Percentiles rank a stretch among this genome's conserved stretches.
Evolutionary conservation across 129 eudicot genomes (phyloP).

Genomic region (Dittrichia graveolens): DNA sequence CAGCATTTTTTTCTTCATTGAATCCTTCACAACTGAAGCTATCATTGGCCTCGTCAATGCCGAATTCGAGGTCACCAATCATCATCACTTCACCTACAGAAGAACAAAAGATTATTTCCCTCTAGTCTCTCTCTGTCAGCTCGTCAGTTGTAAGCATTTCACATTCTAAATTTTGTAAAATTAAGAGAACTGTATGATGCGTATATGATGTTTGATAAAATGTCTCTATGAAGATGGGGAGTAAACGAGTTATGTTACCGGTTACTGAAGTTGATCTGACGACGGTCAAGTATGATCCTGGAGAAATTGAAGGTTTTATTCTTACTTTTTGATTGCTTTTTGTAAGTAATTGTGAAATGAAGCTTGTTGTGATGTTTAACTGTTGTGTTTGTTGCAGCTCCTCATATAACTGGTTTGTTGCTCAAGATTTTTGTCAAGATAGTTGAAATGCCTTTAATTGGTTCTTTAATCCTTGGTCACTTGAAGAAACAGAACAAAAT

Average conservation of each 20-base stretch:
- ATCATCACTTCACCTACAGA: constrained; percentile 1
- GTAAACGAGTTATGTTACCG: constrained; percentile 69
- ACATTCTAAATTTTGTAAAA: neutral
- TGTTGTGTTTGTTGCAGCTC: constrained; percentile 56
- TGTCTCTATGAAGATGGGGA: constrained; percentile 59
- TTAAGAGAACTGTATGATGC: constrained; percentile 16
- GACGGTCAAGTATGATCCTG: constrained; percentile 52
- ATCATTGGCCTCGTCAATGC: constrained; percentile 13
- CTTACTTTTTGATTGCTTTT: neutral
- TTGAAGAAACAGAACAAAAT: constrained; percentile 78
- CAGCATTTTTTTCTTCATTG: constrained; percentile 12
- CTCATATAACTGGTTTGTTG: constrained; percentile 61
- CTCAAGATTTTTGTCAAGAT: constrained; percentile 55
- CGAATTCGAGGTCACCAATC: constrained; percentile 10
- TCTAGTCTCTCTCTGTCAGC: neutral
- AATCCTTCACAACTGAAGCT: neutral
- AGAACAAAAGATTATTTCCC: neutral
- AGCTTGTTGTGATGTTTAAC: constrained; percentile 4
- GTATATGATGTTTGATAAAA: constrained; percentile 31
- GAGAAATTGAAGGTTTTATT: constrained; percentile 49
- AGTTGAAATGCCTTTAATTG: constrained; percentile 60
- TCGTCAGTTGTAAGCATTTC: constrained; percentile 29
- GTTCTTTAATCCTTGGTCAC: constrained; percentile 48
- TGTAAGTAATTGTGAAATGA: neutral
- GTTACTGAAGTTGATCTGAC: constrained; percentile 63